phyloP scores from a whole-genome alignment of 306 rosid species.

The Cucumis hystrix region DNA sequence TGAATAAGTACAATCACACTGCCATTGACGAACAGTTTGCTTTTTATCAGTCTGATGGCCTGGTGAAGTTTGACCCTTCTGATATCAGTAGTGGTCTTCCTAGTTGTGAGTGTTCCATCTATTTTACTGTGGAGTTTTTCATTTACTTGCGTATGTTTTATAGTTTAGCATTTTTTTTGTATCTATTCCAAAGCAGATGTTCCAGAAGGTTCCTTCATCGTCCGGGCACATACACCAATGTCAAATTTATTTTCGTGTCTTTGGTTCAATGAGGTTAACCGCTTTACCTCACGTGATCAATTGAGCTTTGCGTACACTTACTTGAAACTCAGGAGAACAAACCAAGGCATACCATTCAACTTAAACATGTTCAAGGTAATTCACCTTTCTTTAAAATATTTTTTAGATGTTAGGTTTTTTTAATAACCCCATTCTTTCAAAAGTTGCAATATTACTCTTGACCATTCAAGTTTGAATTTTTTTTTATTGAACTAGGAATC shows the following conservation, averaged over 20 bases:
- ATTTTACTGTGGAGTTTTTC: constrained; percentile 12
- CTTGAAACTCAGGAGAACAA: constrained; percentile 73
- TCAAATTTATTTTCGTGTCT: constrained; percentile 92
- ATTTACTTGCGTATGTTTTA: neutral
- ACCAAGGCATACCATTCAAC: constrained; percentile 51
- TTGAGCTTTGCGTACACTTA: constrained; percentile 84
- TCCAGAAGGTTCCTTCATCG: constrained; percentile 91
- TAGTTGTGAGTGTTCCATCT: constrained; percentile 48
- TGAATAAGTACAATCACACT: constrained; percentile 70
- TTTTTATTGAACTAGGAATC: too few species aligned
- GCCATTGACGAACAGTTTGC: constrained; percentile 68
- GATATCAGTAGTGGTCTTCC: constrained; percentile 51
- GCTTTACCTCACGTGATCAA: constrained; percentile 96
- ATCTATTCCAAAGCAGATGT: constrained; percentile 43
- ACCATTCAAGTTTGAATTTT: too few species aligned
- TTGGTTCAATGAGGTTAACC: constrained; percentile 92
- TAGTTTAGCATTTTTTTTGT: constrained; percentile 8
- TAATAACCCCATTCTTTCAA: too few species aligned
- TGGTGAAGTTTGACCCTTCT: constrained; percentile 57
- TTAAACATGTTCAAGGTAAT: constrained; percentile 81
- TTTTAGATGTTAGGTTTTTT: neutral
- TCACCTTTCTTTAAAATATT: neutral
- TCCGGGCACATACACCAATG: constrained; percentile 89
- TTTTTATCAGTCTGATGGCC: constrained; percentile 78
- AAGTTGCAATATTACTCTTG: too few species aligned